Evolutionary conservation across 768 basidiomycete species (phyloP).

Genomic region (Boletales sp.): DNA sequence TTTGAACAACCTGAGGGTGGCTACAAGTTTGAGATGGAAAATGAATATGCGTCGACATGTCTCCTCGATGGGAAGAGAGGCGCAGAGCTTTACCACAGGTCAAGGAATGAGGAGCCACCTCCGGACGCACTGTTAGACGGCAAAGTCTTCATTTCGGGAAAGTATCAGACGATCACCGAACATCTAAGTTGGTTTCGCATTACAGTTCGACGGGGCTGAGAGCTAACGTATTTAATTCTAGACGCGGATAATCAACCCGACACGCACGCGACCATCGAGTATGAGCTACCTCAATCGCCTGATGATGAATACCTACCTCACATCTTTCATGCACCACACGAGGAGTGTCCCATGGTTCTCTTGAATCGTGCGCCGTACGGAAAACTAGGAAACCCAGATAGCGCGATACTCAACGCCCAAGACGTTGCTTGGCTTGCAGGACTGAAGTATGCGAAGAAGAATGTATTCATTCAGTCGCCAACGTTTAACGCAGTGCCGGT

Average conservation of each 20-base stretch:
- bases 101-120: conserved; percentile 12
- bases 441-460: conserved; percentile 54
- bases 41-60: conserved; percentile 26
- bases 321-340: conserved; percentile 54
- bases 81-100: conserved; percentile 22
- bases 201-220: neutral
- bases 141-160: conserved; percentile 28
- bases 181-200: conserved; percentile 34
- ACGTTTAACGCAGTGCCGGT: conserved; percentile 67
- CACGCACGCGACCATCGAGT: conserved; percentile 29
- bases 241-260: conserved; percentile 35
- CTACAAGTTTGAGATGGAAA: conserved; percentile 39
- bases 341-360: conserved; percentile 61
- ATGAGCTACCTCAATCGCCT: conserved; percentile 21
- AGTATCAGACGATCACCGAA: conserved; percentile 36
- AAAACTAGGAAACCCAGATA: conserved; percentile 40
- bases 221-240: conserved; percentile 15
- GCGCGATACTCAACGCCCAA: conserved; percentile 52
- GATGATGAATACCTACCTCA: conserved; percentile 60
- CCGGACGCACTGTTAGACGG: conserved; percentile 5
- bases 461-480: conserved; percentile 72
- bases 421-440: conserved; percentile 67
- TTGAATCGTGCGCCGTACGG: conserved; percentile 62
- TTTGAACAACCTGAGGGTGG: conserved; percentile 29
- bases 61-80: conserved; percentile 26